Evolutionary conservation across 768 basidiomycete genomes (phyloP), one percentile per base, ranked within the genome.

Genomic region (Baorangia bicolor): DNA sequence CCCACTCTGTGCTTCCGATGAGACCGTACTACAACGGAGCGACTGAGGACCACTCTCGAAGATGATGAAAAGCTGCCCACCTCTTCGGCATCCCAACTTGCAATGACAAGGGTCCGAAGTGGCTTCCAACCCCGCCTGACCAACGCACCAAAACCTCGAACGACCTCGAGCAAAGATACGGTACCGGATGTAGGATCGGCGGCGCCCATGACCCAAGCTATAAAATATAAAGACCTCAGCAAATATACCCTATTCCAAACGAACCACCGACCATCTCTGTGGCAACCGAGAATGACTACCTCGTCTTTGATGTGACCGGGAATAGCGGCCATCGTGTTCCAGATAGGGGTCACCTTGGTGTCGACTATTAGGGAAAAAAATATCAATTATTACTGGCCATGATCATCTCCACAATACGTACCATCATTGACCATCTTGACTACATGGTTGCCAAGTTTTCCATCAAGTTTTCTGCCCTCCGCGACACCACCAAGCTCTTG

Each of bases 1-100:
- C 92, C 82, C 88, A 96, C 72, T 98, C 94, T 4, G 92, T 95
- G 64, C 87, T 90, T 27, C 95, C 95, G 35, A 92, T 68, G 39
- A 93, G 78, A 25, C 90, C 90, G 50, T 82, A 81, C 79, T 80
- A n/a, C 9, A 51, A 33, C 31, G 23, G 25, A 49, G 31, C 33
- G 43, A 33, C 23, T 31, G 50, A 56, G 41, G 25, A 41, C 8
- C 16, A 27, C 18, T 47, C 5, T 43, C 21, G 16, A 34, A 18
- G 23, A 39, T 18, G 2, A 55, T 27, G 14, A 23, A 42, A 51
- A 18, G 28, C 21, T 16, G 56, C 69, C 23, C 51, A 79, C 80
- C 75, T 84, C 79, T 69, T 90, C 90, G 0, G 81, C 91, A 66
- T 91, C 90, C 90, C 89, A 92, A 62, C 83, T 87, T 4, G 85